Percentiles rank a stretch among this genome's conserved stretches.
Evolutionary conservation across 441 rosid genomes (phyloP).

Genomic region (Sinapis alba): DNA sequence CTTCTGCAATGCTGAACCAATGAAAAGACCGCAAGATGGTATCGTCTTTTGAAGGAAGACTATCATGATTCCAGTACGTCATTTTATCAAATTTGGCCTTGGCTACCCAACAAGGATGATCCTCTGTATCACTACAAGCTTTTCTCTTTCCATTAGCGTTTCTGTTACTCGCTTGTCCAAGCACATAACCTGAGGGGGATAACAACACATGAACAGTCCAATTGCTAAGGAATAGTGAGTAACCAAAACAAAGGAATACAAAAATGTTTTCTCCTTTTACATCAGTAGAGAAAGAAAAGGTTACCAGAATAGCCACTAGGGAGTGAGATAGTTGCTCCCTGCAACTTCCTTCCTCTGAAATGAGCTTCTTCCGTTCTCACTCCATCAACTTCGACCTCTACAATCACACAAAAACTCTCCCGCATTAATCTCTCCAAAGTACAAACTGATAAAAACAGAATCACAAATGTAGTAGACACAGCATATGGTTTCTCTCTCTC

Average conservation of each 20-base stretch:
- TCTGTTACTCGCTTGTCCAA: constrained; percentile 53
- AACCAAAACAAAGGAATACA: background rate
- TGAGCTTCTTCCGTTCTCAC: constrained; percentile 64
- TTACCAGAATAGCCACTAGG: constrained; percentile 78
- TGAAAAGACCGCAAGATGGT: constrained; percentile 68
- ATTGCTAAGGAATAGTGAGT: background rate
- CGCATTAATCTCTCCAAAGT: background rate
- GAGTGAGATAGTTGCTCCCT: constrained; percentile 63
- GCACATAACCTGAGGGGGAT: constrained; percentile 58
- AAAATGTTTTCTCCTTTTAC: background rate
- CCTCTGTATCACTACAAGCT: constrained; percentile 47
- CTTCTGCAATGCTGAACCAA: constrained; percentile 72
- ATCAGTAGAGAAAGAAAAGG: background rate
- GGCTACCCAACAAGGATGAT: constrained; percentile 57
- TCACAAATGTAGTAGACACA: background rate
- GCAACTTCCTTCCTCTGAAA: constrained; percentile 86
- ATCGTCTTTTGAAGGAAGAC: constrained; percentile 76
- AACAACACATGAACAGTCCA: constrained; percentile 25
- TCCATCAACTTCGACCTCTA: constrained; percentile 69
- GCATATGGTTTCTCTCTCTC: background rate
- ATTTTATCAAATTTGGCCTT: constrained; percentile 72
- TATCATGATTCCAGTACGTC: constrained; percentile 87
- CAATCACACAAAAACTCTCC: background rate
- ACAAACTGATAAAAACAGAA: background rate
- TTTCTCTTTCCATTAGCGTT: constrained; percentile 49